Percentiles rank a stretch among this genome's conserved stretches.
Evolutionary conservation across 2,329 filamentous ascomycete species (phyloP).

Genomic region (Hymenoscyphus salicellus): DNA sequence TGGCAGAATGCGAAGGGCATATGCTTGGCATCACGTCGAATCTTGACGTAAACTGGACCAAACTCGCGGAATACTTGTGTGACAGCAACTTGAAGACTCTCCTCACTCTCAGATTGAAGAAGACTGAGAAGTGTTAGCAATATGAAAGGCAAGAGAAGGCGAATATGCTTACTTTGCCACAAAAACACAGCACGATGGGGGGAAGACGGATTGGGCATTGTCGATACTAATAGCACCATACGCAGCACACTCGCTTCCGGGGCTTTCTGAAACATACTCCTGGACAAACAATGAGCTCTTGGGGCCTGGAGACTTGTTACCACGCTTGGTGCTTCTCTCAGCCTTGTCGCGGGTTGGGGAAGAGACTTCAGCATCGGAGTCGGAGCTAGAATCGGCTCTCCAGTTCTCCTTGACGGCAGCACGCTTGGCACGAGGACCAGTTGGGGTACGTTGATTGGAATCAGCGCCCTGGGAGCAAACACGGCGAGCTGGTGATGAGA

Average conservation of each 20-base stretch:
- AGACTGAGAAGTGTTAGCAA: constrained; percentile 42
- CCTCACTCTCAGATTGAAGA: constrained; percentile 48
- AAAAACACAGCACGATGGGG: constrained; percentile 58
- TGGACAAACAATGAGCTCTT: constrained; percentile 18
- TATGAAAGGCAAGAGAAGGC: not conserved
- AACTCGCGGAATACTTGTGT: constrained; percentile 51
- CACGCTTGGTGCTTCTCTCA: constrained; percentile 17
- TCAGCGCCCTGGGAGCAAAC: not conserved
- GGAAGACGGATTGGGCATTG: constrained; percentile 35
- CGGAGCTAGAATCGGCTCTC: constrained; percentile 30
- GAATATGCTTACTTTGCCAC: constrained; percentile 58
- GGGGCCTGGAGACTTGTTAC: not conserved
- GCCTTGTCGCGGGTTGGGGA: constrained; percentile 20
- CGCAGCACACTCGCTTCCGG: constrained; percentile 11
- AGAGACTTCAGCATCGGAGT: constrained; percentile 16
- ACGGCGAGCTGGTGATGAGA: constrained; percentile 21
- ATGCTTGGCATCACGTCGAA: constrained; percentile 55
- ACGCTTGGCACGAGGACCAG: constrained; percentile 21
- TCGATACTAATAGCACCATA: constrained; percentile 23
- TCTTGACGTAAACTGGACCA: constrained; percentile 60
- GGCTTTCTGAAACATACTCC: constrained; percentile 16
- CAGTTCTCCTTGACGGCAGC: constrained; percentile 28
- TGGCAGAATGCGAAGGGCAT: constrained; percentile 66
- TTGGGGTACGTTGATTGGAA: constrained; percentile 27
- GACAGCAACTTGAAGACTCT: constrained; percentile 51